Base-by-base conservation (phyloP, 345 rosid genomes). In the Mercurialis annua region DNA sequence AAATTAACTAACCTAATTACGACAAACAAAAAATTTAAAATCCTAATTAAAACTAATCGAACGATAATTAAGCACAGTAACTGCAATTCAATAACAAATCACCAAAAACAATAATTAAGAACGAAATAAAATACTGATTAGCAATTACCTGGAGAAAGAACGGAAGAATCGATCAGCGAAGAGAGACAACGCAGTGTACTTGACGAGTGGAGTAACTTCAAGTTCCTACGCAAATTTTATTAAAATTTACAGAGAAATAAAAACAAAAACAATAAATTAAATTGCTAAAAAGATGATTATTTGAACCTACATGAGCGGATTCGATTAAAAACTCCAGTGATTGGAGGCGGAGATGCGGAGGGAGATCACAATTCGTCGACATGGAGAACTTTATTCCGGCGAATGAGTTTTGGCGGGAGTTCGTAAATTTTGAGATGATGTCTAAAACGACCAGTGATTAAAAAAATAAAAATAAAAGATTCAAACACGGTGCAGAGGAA, bases 171-270 rank as follows among this genome's bases (percentile, higher is more conserved):
- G 88, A 68, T 80, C 87, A 1, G 81, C 81, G 60, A 92, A 90
- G 67, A 90, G 90, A 11, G 90, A 82, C 27, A 88, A 61, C 0
- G 97, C 78, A 9, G 91, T 77, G 80, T 90, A 90, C 52, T 92
- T 92, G 74, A 90, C 86, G 10, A 77, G 46, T 11, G 95, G 91
- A 70, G 82, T 69, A 56, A 82, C 85, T 47, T 79, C 48, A 18
- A 88, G 85, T 67, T 74, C 76, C 96, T 90, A 60, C n/a, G n/a
- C n/a, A 43, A 49, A 71, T 40, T 8, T 40, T 8, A 40, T 26
- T 17, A 10, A 17, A 12, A 15, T 11, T 10, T 62, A 56, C 3
- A 33, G n/a, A 66, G 34, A 26, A 33, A 40, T 59, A 62, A 46
- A 62, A 33, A 26, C 42, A 30, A 12, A 26, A 48, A 55, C 16